Percentiles rank a stretch among this genome's conserved stretches.
phyloP scores from a whole-genome alignment of 2,329 filamentous ascomycete species.

The Chalaropsis thielavioides region DNA sequence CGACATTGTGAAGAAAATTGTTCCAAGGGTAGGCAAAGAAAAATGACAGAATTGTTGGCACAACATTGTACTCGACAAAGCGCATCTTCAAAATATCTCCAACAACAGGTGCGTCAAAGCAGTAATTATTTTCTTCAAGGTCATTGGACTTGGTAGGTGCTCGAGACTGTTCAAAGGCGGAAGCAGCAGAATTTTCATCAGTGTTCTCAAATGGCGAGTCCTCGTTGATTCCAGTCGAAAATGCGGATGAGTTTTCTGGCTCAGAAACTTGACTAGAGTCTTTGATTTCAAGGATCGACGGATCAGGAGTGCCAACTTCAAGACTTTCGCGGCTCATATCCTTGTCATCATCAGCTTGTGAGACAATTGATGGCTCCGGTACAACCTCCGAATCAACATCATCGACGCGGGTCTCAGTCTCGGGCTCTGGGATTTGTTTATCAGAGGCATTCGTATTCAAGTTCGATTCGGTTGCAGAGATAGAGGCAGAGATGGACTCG shows the following conservation, averaged over 20 bases:
- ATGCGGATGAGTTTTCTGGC: constrained; percentile 17
- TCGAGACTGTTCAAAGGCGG: constrained; percentile 6
- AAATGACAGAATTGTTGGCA: constrained; percentile 93
- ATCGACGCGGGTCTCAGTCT: background rate
- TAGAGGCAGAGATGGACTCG: background rate
- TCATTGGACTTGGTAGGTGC: background rate
- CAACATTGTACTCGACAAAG: constrained; percentile 87
- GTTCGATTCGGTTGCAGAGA: too few relatives aligned
- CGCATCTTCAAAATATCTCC: constrained; percentile 91
- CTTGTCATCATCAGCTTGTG: constrained; percentile 16
- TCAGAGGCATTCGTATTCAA: background rate
- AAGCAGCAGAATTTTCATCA: constrained; percentile 2
- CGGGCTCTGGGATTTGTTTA: background rate
- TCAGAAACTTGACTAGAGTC: constrained; percentile 16
- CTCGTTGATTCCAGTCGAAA: constrained; percentile 15
- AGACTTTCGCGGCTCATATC: constrained; percentile 15
- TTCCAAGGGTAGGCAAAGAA: constrained; percentile 99
- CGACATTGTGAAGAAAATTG: constrained; percentile 97
- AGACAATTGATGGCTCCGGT: constrained; percentile 17
- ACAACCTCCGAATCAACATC: constrained; percentile 13
- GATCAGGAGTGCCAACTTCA: constrained; percentile 12
- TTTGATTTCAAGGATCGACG: constrained; percentile 15
- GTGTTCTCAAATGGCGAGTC: constrained; percentile 12
- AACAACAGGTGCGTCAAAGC: constrained; percentile 44
- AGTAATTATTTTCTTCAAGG: background rate